Base-by-base conservation (phyloP, 805 yeast genomes). In the Metschnikowia continentalis region DNA sequence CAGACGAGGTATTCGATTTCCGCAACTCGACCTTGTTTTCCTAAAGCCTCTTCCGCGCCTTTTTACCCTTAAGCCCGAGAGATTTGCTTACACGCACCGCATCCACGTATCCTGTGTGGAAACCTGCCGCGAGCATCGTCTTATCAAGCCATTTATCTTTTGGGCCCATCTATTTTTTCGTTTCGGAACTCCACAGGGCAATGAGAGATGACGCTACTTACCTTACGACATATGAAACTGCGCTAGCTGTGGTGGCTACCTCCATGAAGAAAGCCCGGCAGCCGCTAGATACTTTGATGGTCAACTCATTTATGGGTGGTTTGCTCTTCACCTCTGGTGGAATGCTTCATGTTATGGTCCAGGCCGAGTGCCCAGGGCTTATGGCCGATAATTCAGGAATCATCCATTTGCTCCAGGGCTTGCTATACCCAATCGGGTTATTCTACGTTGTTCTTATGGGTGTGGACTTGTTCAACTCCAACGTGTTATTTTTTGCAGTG, bases 191-290 rank as follows among this genome's bases (percentile, higher is more conserved):
- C 19, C 19, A 5, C 32, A 17, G 15, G 45, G 38, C 35, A 15
- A 58, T 58, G 61, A 47, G 32, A 33, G 57, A 53, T 41, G 71
- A 68, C 22, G 57, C 64, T 19, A 48, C 75, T 57, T 88, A 86
- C 60, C 75, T 86, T 46, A 81, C 90, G 3, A 88, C 92, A 6
- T 83, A 87, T 67, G 95, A 88, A 60, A 83, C 92, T 2, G 94
- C 94, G 0, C 66, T 88, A 46, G 94, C 95, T 0, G 85, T 86
- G 38, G 92, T 87, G 17, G 95, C 95, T 7, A 88, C 94, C 0
- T 76, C 90, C 2, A 87, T 87, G 94, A 88, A 88, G 66, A 88
- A 88, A 61, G 79, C 91, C 3, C 75, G 95, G 65, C 74, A 86
- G 30, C 76, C 81, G 55, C 57, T 82, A 4, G 84, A 83, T 51